These are phyloP conservation scores for Trichoderma reesei DNA, from an alignment of 495 filamentous ascomycete genomes.

Conservation along the genomic window DNA sequence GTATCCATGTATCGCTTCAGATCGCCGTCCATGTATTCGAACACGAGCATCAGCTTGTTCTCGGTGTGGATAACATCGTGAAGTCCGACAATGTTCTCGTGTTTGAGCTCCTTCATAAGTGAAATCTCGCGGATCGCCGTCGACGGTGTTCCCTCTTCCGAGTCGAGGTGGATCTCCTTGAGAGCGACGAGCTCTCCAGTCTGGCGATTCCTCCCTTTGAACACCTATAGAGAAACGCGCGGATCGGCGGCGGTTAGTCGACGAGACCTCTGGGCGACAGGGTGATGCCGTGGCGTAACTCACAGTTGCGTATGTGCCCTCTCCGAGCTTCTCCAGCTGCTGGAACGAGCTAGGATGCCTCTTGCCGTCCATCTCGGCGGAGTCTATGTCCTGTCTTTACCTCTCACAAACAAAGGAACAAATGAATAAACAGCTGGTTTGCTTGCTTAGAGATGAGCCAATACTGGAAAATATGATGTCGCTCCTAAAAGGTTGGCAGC, in stretches of 20 bases:
- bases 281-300: constrained; percentile 21
- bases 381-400: not conserved
- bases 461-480: not conserved
- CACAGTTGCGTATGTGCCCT: constrained; percentile 98
- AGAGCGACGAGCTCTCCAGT: constrained; percentile 93
- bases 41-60: constrained; percentile 98
- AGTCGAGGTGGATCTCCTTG: constrained; percentile 98
- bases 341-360: constrained; percentile 92
- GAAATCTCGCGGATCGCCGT: constrained; percentile 98
- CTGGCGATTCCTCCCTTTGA: constrained; percentile 95
- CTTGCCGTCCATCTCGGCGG: constrained; percentile 64
- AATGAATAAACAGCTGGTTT: not conserved
- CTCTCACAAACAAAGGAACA: not conserved
- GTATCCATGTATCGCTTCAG: constrained; percentile 99
- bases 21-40: constrained; percentile 97
- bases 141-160: constrained; percentile 95
- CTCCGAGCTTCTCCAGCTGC: constrained; percentile 97
- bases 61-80: constrained; percentile 99
- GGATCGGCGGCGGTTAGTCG: not conserved
- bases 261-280: not conserved
- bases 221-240: constrained; percentile 52
- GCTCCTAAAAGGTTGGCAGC: not conserved
- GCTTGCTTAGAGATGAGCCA: not conserved
- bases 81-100: constrained; percentile 93
- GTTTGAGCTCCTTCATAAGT: constrained; percentile 97